Base-by-base conservation (phyloP, 805 yeast genomes). In the Zygoascus ofunaensis region DNA sequence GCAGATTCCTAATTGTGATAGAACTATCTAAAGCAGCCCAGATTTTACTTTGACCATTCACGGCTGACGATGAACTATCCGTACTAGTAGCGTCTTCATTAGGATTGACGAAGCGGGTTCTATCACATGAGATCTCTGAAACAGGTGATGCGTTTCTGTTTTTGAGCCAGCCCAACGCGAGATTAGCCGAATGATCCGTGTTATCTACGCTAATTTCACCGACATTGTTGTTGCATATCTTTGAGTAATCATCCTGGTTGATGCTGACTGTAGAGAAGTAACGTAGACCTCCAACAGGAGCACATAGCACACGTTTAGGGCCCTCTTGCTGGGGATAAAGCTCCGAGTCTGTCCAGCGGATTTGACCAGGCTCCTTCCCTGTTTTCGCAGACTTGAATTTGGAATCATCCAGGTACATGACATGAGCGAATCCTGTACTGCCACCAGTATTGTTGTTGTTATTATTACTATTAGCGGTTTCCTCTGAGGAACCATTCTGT, bases 361-460 rank as follows among this genome's bases (percentile, higher is more conserved):
- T 43, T 45, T 63, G 59, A 14, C 72, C 71, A 1, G 74, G 74
- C 38, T 65, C 72, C 4, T 58, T 51, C 23, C 56, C 58, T 5
- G 56, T 51, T 33, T 60, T 62, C 18, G 70, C 61, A 5, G 65
- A 58, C 30, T 59, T 52, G 23, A 64, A 55, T 14, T 54, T 60
- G 18, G 67, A 65, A 43, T 66, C 62, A 46, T 71, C 75, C 24
- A 70, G 50, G 38, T 55, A 57, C 42, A 57, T 28, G 47, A 59
- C 51, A 34, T 37, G 17, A 39, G 58, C 47, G 53, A 18, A 36
- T 5, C 23, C 39, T 5, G 12, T 19, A n/a, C 37, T 34, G 10
- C 14, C 12, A 10, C 32, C 14, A 10, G 12, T 10, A 10, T 28
- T 28, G 12, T 28, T 28, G 32, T 28, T 14, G 32, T 28, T 28